Evolutionary conservation across 1,284 basidiomycete genomes (phyloP).

Genomic region (Spongiforma sp.): DNA sequence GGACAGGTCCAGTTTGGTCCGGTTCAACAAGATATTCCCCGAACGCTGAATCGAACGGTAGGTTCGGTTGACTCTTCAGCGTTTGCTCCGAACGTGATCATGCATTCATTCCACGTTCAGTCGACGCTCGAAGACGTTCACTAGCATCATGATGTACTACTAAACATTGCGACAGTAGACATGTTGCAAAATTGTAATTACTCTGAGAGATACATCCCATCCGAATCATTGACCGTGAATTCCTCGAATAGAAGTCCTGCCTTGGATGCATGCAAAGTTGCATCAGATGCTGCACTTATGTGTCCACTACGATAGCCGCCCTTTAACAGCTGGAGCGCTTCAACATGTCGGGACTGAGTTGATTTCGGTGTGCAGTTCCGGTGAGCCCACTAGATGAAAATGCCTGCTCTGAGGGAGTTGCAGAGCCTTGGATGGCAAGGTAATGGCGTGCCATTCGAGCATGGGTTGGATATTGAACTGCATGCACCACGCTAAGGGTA

Average conservation of each 20-base stretch:
- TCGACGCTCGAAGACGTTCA: background rate
- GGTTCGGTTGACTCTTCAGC: conserved; percentile 7
- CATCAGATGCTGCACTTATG: background rate
- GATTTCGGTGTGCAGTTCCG: background rate
- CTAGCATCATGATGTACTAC: background rate
- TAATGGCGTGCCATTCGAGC: background rate
- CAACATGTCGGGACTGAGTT: background rate
- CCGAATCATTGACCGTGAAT: background rate
- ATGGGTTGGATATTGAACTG: background rate
- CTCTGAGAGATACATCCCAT: background rate
- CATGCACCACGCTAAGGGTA: background rate
- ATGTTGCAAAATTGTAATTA: background rate
- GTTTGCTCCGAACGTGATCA: background rate
- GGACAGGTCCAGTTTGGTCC: conserved; percentile 4
- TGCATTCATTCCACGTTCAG: background rate
- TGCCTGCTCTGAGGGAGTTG: background rate
- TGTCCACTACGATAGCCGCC: background rate
- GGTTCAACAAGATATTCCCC: background rate
- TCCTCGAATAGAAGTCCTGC: background rate
- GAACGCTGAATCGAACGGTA: conserved; percentile 2
- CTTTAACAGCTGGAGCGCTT: background rate
- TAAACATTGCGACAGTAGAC: background rate
- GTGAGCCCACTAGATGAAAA: background rate
- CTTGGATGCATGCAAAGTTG: background rate
- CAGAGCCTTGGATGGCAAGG: background rate